Base-by-base conservation (phyloP, 2,329 filamentous ascomycete species). In the Penicillium sp. region DNA sequence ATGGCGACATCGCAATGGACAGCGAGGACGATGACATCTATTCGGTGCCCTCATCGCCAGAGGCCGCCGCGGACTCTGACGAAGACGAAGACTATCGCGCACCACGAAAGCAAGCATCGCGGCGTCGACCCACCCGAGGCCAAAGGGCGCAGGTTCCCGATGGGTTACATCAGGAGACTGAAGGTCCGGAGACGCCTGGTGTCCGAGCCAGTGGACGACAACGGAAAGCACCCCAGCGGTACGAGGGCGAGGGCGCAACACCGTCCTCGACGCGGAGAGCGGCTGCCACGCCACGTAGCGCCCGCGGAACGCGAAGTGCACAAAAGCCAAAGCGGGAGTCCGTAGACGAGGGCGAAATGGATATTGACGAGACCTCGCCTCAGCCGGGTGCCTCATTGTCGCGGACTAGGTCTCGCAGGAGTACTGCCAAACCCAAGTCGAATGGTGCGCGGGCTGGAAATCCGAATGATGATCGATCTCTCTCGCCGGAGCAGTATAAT, bases 141-240 rank as follows among this genome's bases (percentile, higher is more conserved):
- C 43, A 32, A 32, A 40, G 30, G 15, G 31, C 25, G 16, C 46
- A 47, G 7, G 28, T 33, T 14, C 39, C 25, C 2, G 31, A 42
- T 23, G 50, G 40, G 3, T 27, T 45, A 8, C 35, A 44, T 8
- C 34, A 42, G 9, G 25, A n/a, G 14, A n/a, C 25, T 13, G 25
- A 27, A 4, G 14, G 6, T n/a, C 25, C 6, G 11, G 6, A 6
- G 11, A 27, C 11, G 11, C 10, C 25, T n/a, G 25, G 25, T 13
- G 10, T n/a, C 10, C 56, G 64, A 11, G 54, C 62, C 13, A 67
- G 64, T 42, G 60, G 55, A 21, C 56, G 64, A 16, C 61, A 62
- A 33, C 58, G 64, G 11, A 67, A 60, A 50, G 46, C 57, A 4
- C 60, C 63, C 5, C 52, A 59, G 43, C 53, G 58, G 38, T 63